These are phyloP conservation scores for Exidia glandulosa DNA, from an alignment of 768 basidiomycete genomes.

Conservation along the genomic window DNA sequence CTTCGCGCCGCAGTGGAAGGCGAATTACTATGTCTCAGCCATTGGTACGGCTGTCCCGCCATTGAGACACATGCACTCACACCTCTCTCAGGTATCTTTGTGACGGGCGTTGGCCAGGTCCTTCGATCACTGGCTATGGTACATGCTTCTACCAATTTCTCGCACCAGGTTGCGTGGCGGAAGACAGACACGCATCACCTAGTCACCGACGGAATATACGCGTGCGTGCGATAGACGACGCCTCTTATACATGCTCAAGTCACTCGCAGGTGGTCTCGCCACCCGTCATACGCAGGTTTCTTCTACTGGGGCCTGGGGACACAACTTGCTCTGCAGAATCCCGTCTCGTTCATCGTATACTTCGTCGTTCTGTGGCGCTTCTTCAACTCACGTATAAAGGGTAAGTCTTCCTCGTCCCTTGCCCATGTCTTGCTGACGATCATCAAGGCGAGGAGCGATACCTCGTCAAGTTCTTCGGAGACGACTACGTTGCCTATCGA, in stretches of 20 bases:
- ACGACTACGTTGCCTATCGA: constrained; percentile 72
- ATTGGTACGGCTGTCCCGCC: constrained; percentile 32
- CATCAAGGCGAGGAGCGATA: constrained; percentile 66
- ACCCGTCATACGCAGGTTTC: constrained; percentile 95
- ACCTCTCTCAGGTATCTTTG: constrained; percentile 39
- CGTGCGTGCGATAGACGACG: constrained; percentile 36
- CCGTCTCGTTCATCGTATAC: constrained; percentile 59
- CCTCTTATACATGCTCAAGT: constrained; percentile 2
- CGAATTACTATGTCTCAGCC: constrained; percentile 41
- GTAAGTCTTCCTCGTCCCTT: constrained; percentile 35
- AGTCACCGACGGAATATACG: constrained; percentile 83
- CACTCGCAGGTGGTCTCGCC: constrained; percentile 60
- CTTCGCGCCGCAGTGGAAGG: constrained; percentile 55
- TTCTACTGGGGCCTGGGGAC: constrained; percentile 97
- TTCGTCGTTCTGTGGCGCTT: constrained; percentile 68
- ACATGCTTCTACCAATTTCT: constrained; percentile 87
- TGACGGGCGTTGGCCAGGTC: constrained; percentile 61
- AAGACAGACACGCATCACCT: constrained; percentile 68
- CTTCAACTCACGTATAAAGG: constrained; percentile 68
- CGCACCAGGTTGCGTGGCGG: constrained; percentile 69
- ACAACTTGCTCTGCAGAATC: constrained; percentile 84
- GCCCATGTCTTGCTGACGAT: background rate
- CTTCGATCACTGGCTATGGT: constrained; percentile 92
- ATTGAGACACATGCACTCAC: constrained; percentile 8
- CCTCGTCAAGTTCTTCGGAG: constrained; percentile 80